A percentile compares a stretch with the other conserved stretches of the same genome.
Evolutionary conservation across 169 alveolate species (phyloP).

Genomic region (Plasmodium vivax): DNA sequence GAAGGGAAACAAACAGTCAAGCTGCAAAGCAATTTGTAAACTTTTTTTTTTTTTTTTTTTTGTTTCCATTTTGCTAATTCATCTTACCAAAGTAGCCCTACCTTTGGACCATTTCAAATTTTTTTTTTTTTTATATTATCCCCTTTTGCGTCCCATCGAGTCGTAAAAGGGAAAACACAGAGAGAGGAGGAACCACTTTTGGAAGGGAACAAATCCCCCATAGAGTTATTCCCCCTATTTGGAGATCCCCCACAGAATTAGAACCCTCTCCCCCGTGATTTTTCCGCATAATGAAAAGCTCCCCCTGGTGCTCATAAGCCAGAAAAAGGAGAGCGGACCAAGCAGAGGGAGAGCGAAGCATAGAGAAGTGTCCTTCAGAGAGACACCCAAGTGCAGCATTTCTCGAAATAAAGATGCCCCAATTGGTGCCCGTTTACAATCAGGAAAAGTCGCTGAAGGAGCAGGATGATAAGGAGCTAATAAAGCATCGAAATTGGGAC

Average conservation of each 20-base stretch:
- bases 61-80: not conserved
- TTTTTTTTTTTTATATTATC: not conserved
- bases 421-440: conserved; percentile 56
- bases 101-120: not conserved
- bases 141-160: not conserved
- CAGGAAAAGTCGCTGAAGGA: conserved; percentile 56
- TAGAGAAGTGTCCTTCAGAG: not conserved
- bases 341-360: not conserved
- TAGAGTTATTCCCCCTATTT: not conserved
- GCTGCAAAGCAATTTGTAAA: not conserved
- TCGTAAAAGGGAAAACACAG: not conserved
- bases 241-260: not conserved
- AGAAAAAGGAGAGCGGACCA: not conserved
- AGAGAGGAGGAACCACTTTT: not conserved
- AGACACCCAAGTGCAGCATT: not conserved
- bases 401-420: conserved; percentile 21
- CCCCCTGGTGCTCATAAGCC: not conserved
- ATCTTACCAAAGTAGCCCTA: not conserved
- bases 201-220: not conserved
- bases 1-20: not conserved
- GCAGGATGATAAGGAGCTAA: conserved; percentile 29
- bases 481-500: conserved; percentile 49
- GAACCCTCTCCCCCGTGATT: not conserved
- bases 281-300: not conserved
- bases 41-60: not conserved